phyloP scores from a whole-genome alignment of 2,329 filamentous ascomycete species.

The Aspergillus texensis region DNA sequence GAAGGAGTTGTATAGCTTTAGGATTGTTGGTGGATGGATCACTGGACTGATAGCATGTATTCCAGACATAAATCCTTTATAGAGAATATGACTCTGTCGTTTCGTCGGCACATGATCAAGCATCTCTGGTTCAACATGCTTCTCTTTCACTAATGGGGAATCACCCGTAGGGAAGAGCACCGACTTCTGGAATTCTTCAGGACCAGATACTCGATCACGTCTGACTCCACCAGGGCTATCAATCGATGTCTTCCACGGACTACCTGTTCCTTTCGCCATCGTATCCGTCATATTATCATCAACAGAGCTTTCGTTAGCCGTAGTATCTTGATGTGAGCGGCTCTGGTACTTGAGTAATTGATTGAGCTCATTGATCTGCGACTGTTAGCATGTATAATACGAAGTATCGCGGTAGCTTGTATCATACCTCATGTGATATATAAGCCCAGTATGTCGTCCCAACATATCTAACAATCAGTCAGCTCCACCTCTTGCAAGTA shows the following conservation, averaged over 20 bases:
- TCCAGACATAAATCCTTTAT: constrained; percentile 51
- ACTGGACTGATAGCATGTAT: constrained; percentile 50
- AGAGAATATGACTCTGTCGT: constrained; percentile 50
- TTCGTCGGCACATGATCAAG: constrained; percentile 46
- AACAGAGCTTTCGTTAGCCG: constrained; percentile 22
- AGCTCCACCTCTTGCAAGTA: neutral
- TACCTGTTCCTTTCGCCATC: constrained; percentile 14
- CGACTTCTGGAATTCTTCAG: constrained; percentile 39
- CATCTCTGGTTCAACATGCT: constrained; percentile 42
- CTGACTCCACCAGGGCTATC: constrained; percentile 16
- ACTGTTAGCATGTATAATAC: neutral
- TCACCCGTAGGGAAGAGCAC: constrained; percentile 41
- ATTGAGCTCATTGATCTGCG: constrained; percentile 48
- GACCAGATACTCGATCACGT: constrained; percentile 21
- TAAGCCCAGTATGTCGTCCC: constrained; percentile 51
- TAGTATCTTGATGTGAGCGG: constrained; percentile 34
- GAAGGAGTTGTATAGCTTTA: constrained; percentile 46
- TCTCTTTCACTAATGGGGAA: constrained; percentile 37
- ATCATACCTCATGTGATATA: constrained; percentile 45
- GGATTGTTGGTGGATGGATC: constrained; percentile 46
- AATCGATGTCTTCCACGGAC: constrained; percentile 25
- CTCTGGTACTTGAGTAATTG: constrained; percentile 46
- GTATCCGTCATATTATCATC: constrained; percentile 28
- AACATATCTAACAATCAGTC: constrained; percentile 40
- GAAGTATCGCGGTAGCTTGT: neutral